These are phyloP conservation scores for Neurospora tetrasperma DNA, from an alignment of 495 filamentous ascomycete genomes.

Conservation along the genomic window DNA sequence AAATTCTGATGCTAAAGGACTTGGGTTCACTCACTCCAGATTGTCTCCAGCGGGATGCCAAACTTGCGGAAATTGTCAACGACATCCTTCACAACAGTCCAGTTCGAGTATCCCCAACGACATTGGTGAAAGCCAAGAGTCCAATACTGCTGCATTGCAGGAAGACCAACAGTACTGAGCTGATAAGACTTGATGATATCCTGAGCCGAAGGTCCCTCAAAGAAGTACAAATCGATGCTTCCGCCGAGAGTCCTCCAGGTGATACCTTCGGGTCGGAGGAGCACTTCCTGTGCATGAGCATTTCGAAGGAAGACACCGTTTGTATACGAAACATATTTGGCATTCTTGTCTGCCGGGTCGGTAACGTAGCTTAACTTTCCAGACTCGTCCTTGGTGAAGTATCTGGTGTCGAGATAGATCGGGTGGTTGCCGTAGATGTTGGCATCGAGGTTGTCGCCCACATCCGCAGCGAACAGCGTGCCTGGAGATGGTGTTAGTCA, in stretches of 20 bases:
- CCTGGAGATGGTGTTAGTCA: slow-evolving; percentile 18
- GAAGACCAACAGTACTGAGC: slow-evolving; percentile 54
- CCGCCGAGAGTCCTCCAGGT: slow-evolving; percentile 78
- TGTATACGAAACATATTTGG: slow-evolving; percentile 53
- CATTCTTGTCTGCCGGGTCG: slow-evolving; percentile 41
- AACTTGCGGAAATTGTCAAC: slow-evolving; percentile 63
- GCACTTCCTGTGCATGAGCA: slow-evolving; percentile 65
- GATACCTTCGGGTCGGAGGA: slow-evolving; percentile 53
- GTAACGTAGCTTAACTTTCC: slow-evolving; percentile 44
- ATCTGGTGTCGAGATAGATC: slow-evolving; percentile 76
- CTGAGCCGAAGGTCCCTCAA: slow-evolving; percentile 60
- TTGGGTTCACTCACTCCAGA: slow-evolving; percentile 45
- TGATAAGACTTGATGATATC: slow-evolving; percentile 65
- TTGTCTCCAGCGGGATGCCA: slow-evolving; percentile 69
- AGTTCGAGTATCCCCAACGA: slow-evolving; percentile 71
- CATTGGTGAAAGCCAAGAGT: slow-evolving; percentile 80
- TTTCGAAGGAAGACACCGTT: slow-evolving; percentile 81
- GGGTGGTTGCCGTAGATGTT: slow-evolving; percentile 81
- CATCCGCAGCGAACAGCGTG: slow-evolving; percentile 64
- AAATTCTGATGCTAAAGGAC: background rate
- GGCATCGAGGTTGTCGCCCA: slow-evolving; percentile 48
- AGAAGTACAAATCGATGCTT: slow-evolving; percentile 73
- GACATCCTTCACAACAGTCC: slow-evolving; percentile 63
- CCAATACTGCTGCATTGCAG: slow-evolving; percentile 86
- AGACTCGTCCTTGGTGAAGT: slow-evolving; percentile 42